Evolutionary conservation across 2,329 filamentous ascomycete species (phyloP).

Genomic region (Talaromyces sp.): DNA sequence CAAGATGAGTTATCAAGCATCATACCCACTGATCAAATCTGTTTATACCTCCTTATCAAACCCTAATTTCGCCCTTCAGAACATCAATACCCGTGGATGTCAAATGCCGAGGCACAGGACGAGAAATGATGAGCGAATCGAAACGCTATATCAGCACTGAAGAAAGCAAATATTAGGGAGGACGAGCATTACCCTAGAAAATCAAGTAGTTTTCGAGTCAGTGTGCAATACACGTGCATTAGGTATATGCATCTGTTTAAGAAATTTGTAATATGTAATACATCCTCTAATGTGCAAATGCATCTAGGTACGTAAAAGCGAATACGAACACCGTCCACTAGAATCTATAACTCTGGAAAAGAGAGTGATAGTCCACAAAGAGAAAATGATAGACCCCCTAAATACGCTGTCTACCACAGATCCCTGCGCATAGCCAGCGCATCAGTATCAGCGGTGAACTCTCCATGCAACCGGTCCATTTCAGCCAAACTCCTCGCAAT

Average conservation of each 20-base stretch:
- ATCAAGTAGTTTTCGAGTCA: not conserved
- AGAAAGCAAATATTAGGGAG: not conserved
- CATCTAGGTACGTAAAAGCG: not conserved
- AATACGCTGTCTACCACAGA: slow-evolving; percentile 8
- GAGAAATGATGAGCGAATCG: not conserved
- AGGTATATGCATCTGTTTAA: not conserved
- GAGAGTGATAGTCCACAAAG: not conserved
- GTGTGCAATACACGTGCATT: not conserved
- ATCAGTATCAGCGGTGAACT: slow-evolving; percentile 28
- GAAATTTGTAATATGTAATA: too few relatives aligned
- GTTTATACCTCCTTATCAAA: not conserved
- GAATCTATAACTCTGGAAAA: not conserved
- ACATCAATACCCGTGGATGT: too few relatives aligned
- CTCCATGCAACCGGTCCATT: slow-evolving; percentile 29
- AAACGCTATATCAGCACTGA: too few relatives aligned
- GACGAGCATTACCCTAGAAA: not conserved
- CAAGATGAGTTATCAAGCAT: not conserved
- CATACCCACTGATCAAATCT: not conserved
- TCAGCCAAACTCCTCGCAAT: slow-evolving; percentile 27
- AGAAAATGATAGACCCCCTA: not conserved
- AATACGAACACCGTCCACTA: not conserved
- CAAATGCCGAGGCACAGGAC: too few relatives aligned
- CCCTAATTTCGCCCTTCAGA: too few relatives aligned
- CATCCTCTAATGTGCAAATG: too few relatives aligned
- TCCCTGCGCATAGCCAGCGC: slow-evolving; percentile 26